Percentiles rank a stretch among this genome's conserved stretches.
phyloP scores from a whole-genome alignment of 352 stramenopile species.

The Thalassiosira hispida region DNA sequence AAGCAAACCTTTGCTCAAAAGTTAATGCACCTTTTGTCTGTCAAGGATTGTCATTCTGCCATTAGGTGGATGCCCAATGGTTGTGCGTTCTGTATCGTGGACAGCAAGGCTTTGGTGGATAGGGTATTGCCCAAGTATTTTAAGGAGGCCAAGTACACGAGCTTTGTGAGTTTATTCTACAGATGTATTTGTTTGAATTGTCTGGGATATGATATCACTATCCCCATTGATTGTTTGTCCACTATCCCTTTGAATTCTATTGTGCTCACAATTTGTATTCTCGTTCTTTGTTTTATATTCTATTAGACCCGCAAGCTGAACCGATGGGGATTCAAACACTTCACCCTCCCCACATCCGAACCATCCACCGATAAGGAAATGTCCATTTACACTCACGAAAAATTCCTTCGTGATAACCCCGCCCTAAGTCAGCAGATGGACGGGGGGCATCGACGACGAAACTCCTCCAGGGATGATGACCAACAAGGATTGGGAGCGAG shows the following conservation, averaged over 20 bases:
- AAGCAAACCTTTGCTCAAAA: slow-evolving; percentile 40
- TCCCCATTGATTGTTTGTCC: too few species aligned
- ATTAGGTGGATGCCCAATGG: slow-evolving; percentile 65
- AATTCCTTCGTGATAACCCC: slow-evolving; percentile 18
- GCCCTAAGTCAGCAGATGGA: slow-evolving; percentile 21
- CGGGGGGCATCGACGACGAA: slow-evolving; percentile 28
- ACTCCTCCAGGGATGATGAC: not conserved
- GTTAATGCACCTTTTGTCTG: slow-evolving; percentile 65
- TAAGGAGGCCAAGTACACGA: slow-evolving; percentile 66
- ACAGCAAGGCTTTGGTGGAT: slow-evolving; percentile 53
- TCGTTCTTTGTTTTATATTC: not conserved
- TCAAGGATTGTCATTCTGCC: slow-evolving; percentile 48
- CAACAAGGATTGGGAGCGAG: not conserved
- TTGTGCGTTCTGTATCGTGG: slow-evolving; percentile 59
- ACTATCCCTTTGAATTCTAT: too few species aligned
- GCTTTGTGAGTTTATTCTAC: slow-evolving; percentile 41
- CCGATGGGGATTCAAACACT: slow-evolving; percentile 47
- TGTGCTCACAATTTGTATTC: too few species aligned
- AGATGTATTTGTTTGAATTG: too few species aligned
- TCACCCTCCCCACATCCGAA: slow-evolving; percentile 15
- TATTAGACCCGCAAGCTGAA: slow-evolving; percentile 35
- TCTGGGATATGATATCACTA: too few species aligned
- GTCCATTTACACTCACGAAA: slow-evolving; percentile 22
- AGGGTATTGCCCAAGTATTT: slow-evolving; percentile 63
- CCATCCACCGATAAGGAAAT: slow-evolving; percentile 4